Conservation (phyloP, 768 basidiomycete species). For the Suillus luteus region DNA sequence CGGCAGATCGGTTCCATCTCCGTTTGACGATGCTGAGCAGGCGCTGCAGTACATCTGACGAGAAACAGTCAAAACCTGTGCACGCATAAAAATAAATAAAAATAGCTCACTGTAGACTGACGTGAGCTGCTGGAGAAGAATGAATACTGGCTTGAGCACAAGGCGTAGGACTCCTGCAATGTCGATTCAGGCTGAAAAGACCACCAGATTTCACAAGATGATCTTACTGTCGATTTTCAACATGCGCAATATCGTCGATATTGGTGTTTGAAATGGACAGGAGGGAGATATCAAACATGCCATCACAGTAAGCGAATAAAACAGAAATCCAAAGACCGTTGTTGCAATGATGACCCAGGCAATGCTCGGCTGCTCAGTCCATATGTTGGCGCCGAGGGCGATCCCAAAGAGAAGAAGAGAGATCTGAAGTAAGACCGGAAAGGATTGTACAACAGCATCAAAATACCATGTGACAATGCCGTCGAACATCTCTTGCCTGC, state of each 20-base stretch:
- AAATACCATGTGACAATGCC: constrained; percentile 19
- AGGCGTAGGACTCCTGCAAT: not conserved
- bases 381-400: constrained; percentile 12
- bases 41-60: not conserved
- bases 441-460: constrained; percentile 11
- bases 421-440: constrained; percentile 19
- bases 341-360: constrained; percentile 3
- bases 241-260: constrained; percentile 1
- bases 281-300: constrained; percentile 5
- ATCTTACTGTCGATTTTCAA: not conserved
- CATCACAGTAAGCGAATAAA: constrained; percentile 9
- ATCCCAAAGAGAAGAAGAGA: constrained; percentile 17
- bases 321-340: not conserved
- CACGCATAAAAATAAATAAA: not conserved
- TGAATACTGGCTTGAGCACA: not conserved
- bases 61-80: not conserved
- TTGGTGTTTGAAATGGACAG: constrained; percentile 12
- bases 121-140: not conserved
- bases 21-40: not conserved
- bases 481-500: constrained; percentile 15
- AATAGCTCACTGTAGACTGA: not conserved
- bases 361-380: not conserved
- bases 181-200: not conserved
- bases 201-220: not conserved
- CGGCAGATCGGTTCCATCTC: not conserved